phyloP scores from a whole-genome alignment of 352 stramenopile genomes.

The Blastocystis sp. region DNA sequence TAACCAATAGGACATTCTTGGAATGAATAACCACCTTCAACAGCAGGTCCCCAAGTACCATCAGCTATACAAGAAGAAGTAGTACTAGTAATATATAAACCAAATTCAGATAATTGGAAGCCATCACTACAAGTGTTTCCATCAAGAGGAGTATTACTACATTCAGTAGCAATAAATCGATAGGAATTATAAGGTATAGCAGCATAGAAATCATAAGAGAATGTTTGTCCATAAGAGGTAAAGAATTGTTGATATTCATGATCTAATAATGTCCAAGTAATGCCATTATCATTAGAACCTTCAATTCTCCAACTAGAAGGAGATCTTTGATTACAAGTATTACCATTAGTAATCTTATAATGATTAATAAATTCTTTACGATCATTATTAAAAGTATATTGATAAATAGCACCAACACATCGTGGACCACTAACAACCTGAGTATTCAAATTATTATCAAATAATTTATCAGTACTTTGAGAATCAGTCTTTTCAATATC shows the following conservation, averaged over 20 bases:
- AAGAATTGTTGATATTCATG: too few relatives aligned
- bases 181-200: too few relatives aligned
- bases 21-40: constrained; percentile 17
- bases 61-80: constrained; percentile 19
- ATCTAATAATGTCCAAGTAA: constrained; percentile 28
- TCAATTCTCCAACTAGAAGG: constrained; percentile 25
- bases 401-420: constrained; percentile 15
- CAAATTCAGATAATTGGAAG: too few relatives aligned
- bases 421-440: too few relatives aligned
- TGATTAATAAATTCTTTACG: constrained; percentile 28
- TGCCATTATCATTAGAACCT: constrained; percentile 25
- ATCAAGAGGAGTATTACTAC: too few relatives aligned
- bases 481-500: too few relatives aligned
- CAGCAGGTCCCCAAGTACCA: constrained; percentile 9
- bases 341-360: constrained; percentile 13
- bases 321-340: constrained; percentile 1
- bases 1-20: constrained; percentile 10
- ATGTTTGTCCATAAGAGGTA: too few relatives aligned
- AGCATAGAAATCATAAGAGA: too few relatives aligned
- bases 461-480: too few relatives aligned
- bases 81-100: constrained; percentile 32
- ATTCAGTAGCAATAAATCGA: too few relatives aligned
- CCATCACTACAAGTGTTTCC: too few relatives aligned
- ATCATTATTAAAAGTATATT: constrained; percentile 29
- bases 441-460: too few relatives aligned